A percentile compares a stretch with the other conserved stretches of the same genome.
Evolutionary conservation across 2,329 filamentous ascomycete species (phyloP).

Genomic region (Exophiala spinifera): DNA sequence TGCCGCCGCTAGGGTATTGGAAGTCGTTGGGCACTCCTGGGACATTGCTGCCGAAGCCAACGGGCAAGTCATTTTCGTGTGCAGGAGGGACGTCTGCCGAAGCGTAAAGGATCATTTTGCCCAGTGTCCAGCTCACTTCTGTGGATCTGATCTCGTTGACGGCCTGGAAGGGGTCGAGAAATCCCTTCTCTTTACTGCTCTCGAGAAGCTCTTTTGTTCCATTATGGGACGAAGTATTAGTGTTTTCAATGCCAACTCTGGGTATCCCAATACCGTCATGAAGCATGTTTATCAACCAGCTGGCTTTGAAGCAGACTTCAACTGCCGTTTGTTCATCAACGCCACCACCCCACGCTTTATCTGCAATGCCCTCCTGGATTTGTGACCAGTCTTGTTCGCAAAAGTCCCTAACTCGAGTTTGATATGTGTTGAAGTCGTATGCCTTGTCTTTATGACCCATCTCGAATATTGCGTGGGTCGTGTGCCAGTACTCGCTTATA

Average conservation of each 20-base stretch:
- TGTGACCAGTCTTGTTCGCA: slow-evolving; percentile 78
- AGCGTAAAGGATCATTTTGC: slow-evolving; percentile 94
- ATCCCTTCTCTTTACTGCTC: slow-evolving; percentile 69
- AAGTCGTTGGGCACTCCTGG: slow-evolving; percentile 70
- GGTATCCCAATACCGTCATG: slow-evolving; percentile 96
- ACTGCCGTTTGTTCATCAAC: slow-evolving; percentile 70
- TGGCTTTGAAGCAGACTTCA: slow-evolving; percentile 95
- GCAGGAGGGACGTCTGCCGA: slow-evolving; percentile 74
- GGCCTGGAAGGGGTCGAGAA: slow-evolving; percentile 81
- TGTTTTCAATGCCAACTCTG: slow-evolving; percentile 71
- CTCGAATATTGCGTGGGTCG: slow-evolving; percentile 89
- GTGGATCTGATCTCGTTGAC: slow-evolving; percentile 87
- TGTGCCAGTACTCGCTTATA: slow-evolving; percentile 98
- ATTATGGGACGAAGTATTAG: slow-evolving; percentile 57
- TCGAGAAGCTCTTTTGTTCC: slow-evolving; percentile 68
- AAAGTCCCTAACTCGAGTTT: slow-evolving; percentile 77
- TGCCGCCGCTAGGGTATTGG: slow-evolving; percentile 61
- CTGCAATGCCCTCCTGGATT: slow-evolving; percentile 65
- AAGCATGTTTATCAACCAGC: slow-evolving; percentile 94
- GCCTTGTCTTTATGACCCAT: slow-evolving; percentile 71
- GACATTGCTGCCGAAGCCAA: slow-evolving; percentile 90
- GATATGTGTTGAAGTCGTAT: slow-evolving; percentile 89
- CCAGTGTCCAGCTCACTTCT: slow-evolving; percentile 95
- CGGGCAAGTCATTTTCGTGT: slow-evolving; percentile 61
- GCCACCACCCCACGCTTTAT: slow-evolving; percentile 71